Evolutionary conservation across 2,329 filamentous ascomycete genomes (phyloP).

Genomic region (Colletotrichum sp.): DNA sequence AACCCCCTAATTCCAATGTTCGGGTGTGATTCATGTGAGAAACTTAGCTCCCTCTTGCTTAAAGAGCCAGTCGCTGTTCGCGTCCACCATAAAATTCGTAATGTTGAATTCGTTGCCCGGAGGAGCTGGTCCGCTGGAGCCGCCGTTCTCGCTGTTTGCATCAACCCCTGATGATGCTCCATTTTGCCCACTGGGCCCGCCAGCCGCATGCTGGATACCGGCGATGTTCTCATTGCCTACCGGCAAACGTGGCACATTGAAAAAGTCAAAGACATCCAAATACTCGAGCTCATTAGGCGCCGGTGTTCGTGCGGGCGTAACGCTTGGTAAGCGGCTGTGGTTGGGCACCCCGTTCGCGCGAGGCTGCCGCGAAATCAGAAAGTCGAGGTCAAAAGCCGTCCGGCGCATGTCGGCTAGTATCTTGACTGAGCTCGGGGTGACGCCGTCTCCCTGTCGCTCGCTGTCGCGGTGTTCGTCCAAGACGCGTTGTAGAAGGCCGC

Average conservation of each 20-base stretch:
- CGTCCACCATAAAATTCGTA: constrained; percentile 78
- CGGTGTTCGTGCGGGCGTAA: constrained; percentile 70
- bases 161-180: constrained; percentile 20
- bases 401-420: constrained; percentile 92
- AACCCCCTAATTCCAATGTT: not conserved
- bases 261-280: constrained; percentile 92
- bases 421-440: constrained; percentile 82
- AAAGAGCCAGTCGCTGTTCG: constrained; percentile 77
- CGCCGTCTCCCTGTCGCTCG: constrained; percentile 74
- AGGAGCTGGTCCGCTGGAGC: constrained; percentile 32
- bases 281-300: constrained; percentile 87
- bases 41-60: constrained; percentile 50
- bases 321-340: constrained; percentile 53
- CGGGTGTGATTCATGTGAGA: not conserved
- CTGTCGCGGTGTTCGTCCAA: constrained; percentile 86
- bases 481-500: constrained; percentile 78
- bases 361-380: constrained; percentile 85
- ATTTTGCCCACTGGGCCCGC: constrained; percentile 23
- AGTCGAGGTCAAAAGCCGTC: constrained; percentile 88
- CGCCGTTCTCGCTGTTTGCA: constrained; percentile 24
- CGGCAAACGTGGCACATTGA: constrained; percentile 83
- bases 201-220: constrained; percentile 21
- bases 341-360: constrained; percentile 36
- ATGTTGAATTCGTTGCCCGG: constrained; percentile 73
- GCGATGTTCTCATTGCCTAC: constrained; percentile 42